A percentile compares a stretch with the other conserved stretches of the same genome.
Conservation (phyloP, 2,329 filamentous ascomycete genomes). For the Hypoxylon sp. region DNA sequence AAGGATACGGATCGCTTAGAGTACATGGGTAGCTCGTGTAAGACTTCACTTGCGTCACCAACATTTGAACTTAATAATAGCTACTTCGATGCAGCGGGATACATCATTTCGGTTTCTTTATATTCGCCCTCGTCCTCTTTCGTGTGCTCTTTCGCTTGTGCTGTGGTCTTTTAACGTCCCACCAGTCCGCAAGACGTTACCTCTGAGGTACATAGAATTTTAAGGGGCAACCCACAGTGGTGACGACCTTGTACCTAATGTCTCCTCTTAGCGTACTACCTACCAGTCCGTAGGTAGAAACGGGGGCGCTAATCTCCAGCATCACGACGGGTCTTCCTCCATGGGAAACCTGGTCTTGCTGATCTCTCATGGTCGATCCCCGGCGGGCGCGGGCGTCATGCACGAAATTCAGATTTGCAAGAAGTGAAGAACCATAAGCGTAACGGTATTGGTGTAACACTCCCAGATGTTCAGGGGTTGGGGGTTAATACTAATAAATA, state of each 20-base stretch:
- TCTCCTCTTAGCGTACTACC: slow-evolving; percentile 21
- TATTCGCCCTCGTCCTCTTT: slow-evolving; percentile 8
- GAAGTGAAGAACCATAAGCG: slow-evolving; percentile 24
- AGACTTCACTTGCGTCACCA: slow-evolving; percentile 1
- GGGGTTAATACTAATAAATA: slow-evolving; percentile 38
- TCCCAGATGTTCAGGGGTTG: slow-evolving; percentile 26
- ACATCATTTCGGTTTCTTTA: slow-evolving; percentile 12
- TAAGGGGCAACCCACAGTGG: slow-evolving; percentile 13
- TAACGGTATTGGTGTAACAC: slow-evolving; percentile 35
- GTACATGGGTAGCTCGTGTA: slow-evolving; percentile 13
- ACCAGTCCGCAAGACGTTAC: neutral
- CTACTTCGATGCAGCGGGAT: slow-evolving; percentile 9
- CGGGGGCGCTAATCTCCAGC: slow-evolving; percentile 24
- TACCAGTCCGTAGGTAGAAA: slow-evolving; percentile 11
- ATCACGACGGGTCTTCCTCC: slow-evolving; percentile 24
- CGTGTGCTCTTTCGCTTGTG: neutral
- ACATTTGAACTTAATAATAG: slow-evolving; percentile 12
- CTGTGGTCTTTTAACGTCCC: neutral
- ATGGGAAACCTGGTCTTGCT: slow-evolving; percentile 20
- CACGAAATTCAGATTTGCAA: slow-evolving; percentile 42
- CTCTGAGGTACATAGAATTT: slow-evolving; percentile 6
- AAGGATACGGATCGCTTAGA: slow-evolving; percentile 9
- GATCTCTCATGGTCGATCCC: slow-evolving; percentile 35
- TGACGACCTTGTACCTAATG: slow-evolving; percentile 9
- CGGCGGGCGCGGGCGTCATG: slow-evolving; percentile 38